Evolutionary conservation across 345 rosid genomes (phyloP), one percentile per base, ranked within the genome.

Genomic region (Combretum micranthum): DNA sequence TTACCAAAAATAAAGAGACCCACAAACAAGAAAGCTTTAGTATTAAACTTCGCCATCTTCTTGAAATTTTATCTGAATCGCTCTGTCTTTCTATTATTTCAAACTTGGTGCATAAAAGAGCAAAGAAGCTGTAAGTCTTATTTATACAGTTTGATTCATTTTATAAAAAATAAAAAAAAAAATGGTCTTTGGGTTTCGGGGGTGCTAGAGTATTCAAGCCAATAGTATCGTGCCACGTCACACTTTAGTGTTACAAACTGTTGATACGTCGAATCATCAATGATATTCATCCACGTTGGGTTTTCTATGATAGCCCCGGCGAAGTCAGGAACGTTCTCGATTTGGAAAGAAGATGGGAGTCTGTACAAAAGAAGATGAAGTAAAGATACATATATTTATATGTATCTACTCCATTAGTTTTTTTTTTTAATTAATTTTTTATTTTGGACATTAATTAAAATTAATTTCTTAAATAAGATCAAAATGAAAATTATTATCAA

Each of bases 1-100:
- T 61, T 47, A 72, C 82, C 80, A 47, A 69, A 66, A 47, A 63
- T 43, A 50, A 77, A 50, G n/a, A 70, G 66, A 22, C 68, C 46
- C 23, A 72, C 18, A 42, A 68, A 20, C 0, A 52, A 45, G 15
- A 63, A 37, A 9, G 70, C 60, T 55, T 50, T 64, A 46, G 22
- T 64, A 56, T 59, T 57, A 62, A 65, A 62, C 68, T 32, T 67
- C 77, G 57, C 63, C 20, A 56, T 55, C 15, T 2, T 52, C 64
- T 7, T 32, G 39, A 32, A 21, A 44, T 19, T 51, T 53, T 20
- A 44, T 44, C 16, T 56, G 15, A 32, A 9, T 47, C 49, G 37
- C 7, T 16, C 37, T 13, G 32, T 44, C 15, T n/a, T n/a, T n/a
- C n/a, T n/a, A n/a, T n/a, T n/a, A n/a, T 47, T 26, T 15, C 21